These are phyloP conservation scores for Pseudopithomyces chartarum DNA, from an alignment of 2,329 filamentous ascomycete genomes.

Conservation along the genomic window DNA sequence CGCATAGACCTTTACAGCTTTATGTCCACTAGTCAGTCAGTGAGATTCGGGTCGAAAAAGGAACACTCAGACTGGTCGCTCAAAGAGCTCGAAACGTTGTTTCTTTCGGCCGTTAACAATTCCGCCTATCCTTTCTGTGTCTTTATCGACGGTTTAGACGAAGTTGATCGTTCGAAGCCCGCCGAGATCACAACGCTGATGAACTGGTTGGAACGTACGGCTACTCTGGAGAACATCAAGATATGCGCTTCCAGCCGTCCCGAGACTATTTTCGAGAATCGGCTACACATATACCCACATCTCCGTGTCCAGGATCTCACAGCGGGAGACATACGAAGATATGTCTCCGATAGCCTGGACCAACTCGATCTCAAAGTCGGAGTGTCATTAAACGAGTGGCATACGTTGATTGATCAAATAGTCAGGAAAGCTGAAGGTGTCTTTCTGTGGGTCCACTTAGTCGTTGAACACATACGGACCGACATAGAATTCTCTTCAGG, in stretches of 20 bases:
- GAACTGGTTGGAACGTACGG: not conserved
- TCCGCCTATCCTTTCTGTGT: not conserved
- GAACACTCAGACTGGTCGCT: not conserved
- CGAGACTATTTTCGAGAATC: not conserved
- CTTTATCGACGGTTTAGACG: conserved; percentile 3
- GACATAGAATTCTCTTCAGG: not conserved
- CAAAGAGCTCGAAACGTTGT: not conserved
- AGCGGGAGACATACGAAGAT: not conserved
- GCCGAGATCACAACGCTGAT: not conserved
- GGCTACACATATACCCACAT: not conserved
- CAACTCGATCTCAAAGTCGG: not conserved
- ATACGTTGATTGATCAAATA: not conserved
- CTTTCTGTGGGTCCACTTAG: conserved; percentile 2
- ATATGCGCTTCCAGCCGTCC: conserved; percentile 1
- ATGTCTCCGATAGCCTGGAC: not conserved
- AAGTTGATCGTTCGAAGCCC: not conserved
- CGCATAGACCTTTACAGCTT: not conserved
- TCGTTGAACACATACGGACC: conserved; percentile 1
- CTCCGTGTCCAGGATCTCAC: conserved; percentile 1
- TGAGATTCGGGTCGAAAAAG: not conserved
- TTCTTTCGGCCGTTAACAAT: not conserved
- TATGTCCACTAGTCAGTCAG: not conserved
- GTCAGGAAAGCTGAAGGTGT: not conserved
- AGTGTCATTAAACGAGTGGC: not conserved
- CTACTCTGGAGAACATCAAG: not conserved